Evolutionary conservation across 2,329 filamentous ascomycete species (phyloP).

Genomic region (Myriosclerotinia scirpicola): DNA sequence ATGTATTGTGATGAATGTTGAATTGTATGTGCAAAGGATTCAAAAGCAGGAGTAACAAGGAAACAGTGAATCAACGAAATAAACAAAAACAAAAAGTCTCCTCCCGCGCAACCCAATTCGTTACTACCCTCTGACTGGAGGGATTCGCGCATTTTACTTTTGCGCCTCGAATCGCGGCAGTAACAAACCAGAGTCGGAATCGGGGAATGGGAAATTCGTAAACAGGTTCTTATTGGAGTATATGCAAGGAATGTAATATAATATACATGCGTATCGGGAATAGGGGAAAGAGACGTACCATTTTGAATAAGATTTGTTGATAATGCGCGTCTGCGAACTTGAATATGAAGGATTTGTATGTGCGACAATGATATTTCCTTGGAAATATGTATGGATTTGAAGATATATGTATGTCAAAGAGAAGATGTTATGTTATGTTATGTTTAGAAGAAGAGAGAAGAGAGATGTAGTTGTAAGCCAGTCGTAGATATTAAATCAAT

Average conservation of each 20-base stretch:
- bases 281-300: constrained; percentile 16
- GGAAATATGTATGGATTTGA: background rate
- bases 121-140: background rate
- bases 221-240: constrained; percentile 1
- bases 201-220: background rate
- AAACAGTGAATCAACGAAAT: background rate
- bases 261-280: background rate
- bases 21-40: background rate
- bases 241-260: constrained; percentile 13
- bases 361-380: background rate
- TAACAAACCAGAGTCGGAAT: constrained; percentile 5
- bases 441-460: background rate
- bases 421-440: background rate
- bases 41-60: background rate
- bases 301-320: background rate
- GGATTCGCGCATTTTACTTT: background rate
- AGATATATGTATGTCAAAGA: background rate
- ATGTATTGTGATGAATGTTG: background rate
- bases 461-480: constrained; percentile 1
- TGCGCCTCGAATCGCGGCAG: background rate
- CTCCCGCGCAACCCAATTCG: background rate
- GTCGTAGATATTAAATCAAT: background rate
- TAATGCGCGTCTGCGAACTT: background rate
- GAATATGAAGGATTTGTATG: background rate
- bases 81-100: background rate